Conservation (phyloP, 768 basidiomycete species). For the Chalciporus pseudorubinellus region DNA sequence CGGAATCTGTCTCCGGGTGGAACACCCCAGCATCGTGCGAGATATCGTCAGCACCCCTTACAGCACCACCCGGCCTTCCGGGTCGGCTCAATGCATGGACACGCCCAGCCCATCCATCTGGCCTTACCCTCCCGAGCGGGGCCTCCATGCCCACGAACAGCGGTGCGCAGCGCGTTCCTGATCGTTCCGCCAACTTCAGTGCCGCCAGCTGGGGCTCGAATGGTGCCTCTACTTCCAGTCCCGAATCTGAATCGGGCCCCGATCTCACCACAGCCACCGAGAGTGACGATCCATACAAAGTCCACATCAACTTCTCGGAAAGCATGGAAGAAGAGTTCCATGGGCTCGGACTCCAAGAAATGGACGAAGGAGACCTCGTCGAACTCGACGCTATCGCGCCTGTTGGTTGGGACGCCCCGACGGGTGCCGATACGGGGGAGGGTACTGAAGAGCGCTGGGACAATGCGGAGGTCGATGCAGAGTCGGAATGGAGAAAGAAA, state of each 20-base stretch:
- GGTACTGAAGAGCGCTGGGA: conserved; percentile 8
- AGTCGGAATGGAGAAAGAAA: conserved; percentile 18
- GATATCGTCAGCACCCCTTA: conserved; percentile 2
- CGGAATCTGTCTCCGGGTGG: conserved; percentile 12
- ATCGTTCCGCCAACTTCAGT: conserved; percentile 12
- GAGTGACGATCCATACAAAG: conserved; percentile 22
- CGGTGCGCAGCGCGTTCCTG: neutral
- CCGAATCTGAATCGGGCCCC: conserved; percentile 26
- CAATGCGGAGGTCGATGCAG: conserved; percentile 20
- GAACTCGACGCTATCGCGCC: conserved; percentile 29
- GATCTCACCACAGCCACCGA: conserved; percentile 23
- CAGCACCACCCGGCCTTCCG: conserved; percentile 12
- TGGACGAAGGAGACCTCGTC: conserved; percentile 9
- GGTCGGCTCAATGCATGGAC: conserved; percentile 14
- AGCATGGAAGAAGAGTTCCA: conserved; percentile 31
- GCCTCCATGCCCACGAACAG: neutral
- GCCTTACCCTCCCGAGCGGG: conserved; percentile 8
- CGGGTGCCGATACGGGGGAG: conserved; percentile 1
- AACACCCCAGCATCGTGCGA: conserved; percentile 13
- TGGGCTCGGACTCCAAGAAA: conserved; percentile 17
- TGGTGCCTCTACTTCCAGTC: conserved; percentile 24
- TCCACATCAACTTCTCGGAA: conserved; percentile 24
- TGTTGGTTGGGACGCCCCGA: conserved; percentile 15
- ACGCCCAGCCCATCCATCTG: conserved; percentile 13
- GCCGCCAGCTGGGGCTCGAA: conserved; percentile 23